Conservation (phyloP, 495 filamentous ascomycete species). For the Xylaria flabelliformis region DNA sequence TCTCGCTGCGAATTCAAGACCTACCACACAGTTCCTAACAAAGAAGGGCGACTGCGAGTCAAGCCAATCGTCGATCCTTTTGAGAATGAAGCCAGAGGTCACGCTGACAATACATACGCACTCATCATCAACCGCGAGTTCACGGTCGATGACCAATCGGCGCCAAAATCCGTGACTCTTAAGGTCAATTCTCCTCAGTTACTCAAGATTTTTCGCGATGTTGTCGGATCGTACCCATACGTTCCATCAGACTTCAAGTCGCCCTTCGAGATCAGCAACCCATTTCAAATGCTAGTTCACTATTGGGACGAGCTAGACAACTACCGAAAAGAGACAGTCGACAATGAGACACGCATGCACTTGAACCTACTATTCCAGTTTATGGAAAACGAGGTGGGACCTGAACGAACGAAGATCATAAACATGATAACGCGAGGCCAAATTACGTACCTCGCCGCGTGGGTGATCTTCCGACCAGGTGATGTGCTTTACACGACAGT, state of each 20-base stretch:
- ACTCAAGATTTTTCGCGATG: constrained; percentile 36
- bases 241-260: constrained; percentile 35
- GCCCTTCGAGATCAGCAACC: constrained; percentile 32
- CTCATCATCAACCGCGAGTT: constrained; percentile 40
- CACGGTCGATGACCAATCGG: constrained; percentile 33
- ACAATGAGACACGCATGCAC: constrained; percentile 39
- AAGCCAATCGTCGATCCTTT: constrained; percentile 28
- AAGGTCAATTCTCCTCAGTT: constrained; percentile 49
- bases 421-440: constrained; percentile 25
- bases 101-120: constrained; percentile 34
- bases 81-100: constrained; percentile 22
- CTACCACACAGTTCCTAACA: constrained; percentile 23
- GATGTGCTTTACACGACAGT: constrained; percentile 31
- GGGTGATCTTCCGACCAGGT: constrained; percentile 40
- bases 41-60: constrained; percentile 28
- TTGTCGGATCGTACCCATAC: constrained; percentile 43
- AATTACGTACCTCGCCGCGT: constrained; percentile 31
- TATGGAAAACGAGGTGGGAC: constrained; percentile 29
- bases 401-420: constrained; percentile 29
- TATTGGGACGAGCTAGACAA: constrained; percentile 28
- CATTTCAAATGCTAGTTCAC: constrained; percentile 31
- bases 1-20: constrained; percentile 24
- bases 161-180: constrained; percentile 28
- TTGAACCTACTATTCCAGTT: constrained; percentile 34
- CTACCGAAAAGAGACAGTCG: constrained; percentile 33